Percentiles rank a stretch among this genome's conserved stretches.
phyloP scores from a whole-genome alignment of 2,329 filamentous ascomycete genomes.

The Aspergillus arachidicola region DNA sequence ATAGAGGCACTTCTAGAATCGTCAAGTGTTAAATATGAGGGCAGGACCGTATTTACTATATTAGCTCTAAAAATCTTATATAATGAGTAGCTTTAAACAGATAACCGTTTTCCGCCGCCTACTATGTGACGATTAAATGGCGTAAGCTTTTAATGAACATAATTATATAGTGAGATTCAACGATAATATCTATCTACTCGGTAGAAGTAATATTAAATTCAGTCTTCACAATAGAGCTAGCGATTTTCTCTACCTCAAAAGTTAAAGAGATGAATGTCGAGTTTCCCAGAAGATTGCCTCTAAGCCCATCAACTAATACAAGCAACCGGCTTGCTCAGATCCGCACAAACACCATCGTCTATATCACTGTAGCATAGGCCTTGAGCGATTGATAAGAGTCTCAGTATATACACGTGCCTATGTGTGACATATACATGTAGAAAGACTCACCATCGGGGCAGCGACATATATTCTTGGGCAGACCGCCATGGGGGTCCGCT shows the following conservation, averaged over 20 bases:
- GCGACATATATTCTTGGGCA: neutral
- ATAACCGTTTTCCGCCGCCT: no score
- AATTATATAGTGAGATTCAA: no score
- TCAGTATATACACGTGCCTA: no score
- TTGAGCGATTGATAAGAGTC: neutral
- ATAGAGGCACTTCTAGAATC: no score
- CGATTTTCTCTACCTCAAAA: neutral
- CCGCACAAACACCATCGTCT: neutral
- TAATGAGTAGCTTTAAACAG: no score
- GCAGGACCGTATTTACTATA: no score
- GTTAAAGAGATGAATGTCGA: neutral
- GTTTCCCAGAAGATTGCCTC: neutral
- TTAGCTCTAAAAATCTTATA: no score
- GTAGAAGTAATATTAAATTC: neutral
- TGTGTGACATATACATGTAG: no score
- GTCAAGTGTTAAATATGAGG: no score
- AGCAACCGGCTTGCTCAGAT: neutral
- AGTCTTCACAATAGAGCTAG: neutral
- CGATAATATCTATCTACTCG: no score
- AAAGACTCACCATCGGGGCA: neutral
- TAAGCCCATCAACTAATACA: neutral
- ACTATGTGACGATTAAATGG: no score
- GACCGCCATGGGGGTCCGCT: neutral
- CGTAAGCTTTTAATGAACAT: no score
- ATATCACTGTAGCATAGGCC: neutral